These are phyloP conservation scores for Volvox reticuliferus DNA, from an alignment of 139 green algal species.

Conservation along the genomic window DNA sequence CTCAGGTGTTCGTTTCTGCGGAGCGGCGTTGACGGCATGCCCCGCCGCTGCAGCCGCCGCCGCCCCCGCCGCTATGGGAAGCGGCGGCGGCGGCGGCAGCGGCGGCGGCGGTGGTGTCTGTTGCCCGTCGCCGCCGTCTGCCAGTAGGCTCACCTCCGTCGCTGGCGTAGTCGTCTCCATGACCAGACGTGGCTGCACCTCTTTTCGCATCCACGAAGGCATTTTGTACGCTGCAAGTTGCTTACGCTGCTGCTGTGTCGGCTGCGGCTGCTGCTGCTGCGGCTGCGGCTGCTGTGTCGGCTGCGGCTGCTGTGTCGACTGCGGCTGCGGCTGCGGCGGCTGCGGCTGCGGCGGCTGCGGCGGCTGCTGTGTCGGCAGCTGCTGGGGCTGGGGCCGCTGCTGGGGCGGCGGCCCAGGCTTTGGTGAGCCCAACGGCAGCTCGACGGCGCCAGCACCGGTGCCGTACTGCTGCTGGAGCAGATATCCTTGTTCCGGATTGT, in stretches of 20 bases:
- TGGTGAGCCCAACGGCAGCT: neutral
- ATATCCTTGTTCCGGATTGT: too few species aligned
- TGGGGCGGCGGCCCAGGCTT: neutral
- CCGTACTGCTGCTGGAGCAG: neutral
- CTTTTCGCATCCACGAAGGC: conserved; percentile 27
- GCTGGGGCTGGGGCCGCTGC: neutral
- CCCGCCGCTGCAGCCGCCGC: neutral
- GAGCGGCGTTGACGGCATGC: neutral
- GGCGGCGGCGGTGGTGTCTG: neutral
- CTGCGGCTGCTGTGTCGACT: neutral
- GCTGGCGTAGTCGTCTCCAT: neutral
- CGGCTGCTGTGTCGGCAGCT: neutral
- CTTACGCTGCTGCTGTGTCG: conserved; percentile 11
- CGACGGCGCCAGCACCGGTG: neutral
- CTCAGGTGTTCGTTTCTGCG: neutral
- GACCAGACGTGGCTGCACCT: conserved; percentile 5
- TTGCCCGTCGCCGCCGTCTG: neutral
- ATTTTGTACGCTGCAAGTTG: conserved; percentile 8
- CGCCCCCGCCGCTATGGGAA: neutral
- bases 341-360: neutral
- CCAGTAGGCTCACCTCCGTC: too few species aligned
- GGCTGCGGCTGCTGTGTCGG: neutral
- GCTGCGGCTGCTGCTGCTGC: neutral
- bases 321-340: neutral
- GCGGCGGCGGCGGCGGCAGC: neutral